phyloP scores from a whole-genome alignment of 2,329 filamentous ascomycete species.

The Pseudogymnoascus sp. region DNA sequence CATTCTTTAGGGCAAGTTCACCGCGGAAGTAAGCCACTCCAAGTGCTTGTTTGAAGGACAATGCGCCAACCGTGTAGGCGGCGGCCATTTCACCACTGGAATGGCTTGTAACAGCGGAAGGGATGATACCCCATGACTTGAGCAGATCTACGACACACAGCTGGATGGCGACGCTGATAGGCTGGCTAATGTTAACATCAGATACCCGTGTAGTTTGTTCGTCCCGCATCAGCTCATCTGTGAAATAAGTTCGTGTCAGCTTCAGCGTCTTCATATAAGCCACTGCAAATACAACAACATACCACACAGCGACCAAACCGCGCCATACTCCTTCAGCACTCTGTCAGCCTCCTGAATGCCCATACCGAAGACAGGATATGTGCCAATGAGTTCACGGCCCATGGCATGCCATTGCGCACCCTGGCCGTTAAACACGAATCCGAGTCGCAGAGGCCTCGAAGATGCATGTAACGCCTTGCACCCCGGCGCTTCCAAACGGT shows the following conservation, averaged over 20 bases:
- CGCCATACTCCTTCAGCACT: constrained; percentile 27
- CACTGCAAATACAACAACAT: no score
- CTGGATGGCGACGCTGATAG: constrained; percentile 30
- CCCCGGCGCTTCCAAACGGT: no score
- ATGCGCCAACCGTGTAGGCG: constrained; percentile 21
- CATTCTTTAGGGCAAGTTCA: constrained; percentile 28
- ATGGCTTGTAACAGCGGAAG: constrained; percentile 21
- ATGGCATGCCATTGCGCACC: constrained; percentile 33
- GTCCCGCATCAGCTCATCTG: not conserved
- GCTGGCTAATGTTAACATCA: constrained; percentile 17
- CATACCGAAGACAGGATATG: constrained; percentile 7
- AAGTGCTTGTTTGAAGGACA: constrained; percentile 19
- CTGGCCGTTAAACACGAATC: constrained; percentile 31
- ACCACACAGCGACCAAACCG: not conserved
- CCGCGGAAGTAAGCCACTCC: constrained; percentile 25
- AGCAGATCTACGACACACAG: constrained; percentile 27
- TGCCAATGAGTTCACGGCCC: constrained; percentile 29
- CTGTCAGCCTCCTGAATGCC: constrained; percentile 17
- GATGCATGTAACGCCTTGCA: not conserved
- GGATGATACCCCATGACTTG: constrained; percentile 15
- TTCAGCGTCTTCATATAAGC: no score
- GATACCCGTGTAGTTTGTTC: not conserved
- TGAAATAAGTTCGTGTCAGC: constrained; percentile 19
- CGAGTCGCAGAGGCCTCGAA: constrained; percentile 10
- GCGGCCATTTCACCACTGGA: constrained; percentile 19